Percentiles rank a stretch among this genome's conserved stretches.
Evolutionary conservation across 2,329 filamentous ascomycete species (phyloP).

Genomic region (Fusarium pseudograminearum): DNA sequence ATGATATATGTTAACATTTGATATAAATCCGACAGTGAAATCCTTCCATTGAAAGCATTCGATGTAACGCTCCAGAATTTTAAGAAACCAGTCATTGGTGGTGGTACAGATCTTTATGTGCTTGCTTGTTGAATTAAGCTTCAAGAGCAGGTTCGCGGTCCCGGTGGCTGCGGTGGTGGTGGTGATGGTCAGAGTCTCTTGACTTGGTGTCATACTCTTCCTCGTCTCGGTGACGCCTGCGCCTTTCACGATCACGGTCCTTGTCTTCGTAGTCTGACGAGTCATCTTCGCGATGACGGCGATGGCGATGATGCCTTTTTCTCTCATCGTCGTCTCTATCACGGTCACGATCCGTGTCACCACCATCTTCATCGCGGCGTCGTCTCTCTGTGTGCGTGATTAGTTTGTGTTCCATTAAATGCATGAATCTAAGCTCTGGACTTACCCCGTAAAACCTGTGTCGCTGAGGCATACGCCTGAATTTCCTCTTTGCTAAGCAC

Average conservation of each 20-base stretch:
- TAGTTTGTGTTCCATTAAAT: slow-evolving; percentile 11
- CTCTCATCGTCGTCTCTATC: slow-evolving; percentile 50
- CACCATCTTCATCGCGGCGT: slow-evolving; percentile 50
- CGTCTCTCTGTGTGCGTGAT: slow-evolving; percentile 48
- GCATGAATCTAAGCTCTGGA: slow-evolving; percentile 19
- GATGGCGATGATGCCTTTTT: slow-evolving; percentile 42
- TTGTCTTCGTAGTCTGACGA: slow-evolving; percentile 51
- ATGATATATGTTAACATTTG: slow-evolving; percentile 27
- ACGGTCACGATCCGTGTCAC: slow-evolving; percentile 47
- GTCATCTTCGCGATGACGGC: slow-evolving; percentile 45
- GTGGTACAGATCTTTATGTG: not conserved
- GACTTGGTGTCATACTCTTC: slow-evolving; percentile 48
- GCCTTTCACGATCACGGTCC: slow-evolving; percentile 54
- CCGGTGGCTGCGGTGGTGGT: slow-evolving; percentile 51
- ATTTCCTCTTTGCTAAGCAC: slow-evolving; percentile 92
- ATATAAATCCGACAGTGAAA: slow-evolving; percentile 18
- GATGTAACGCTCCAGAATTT: slow-evolving; percentile 28
- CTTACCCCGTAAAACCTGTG: slow-evolving; percentile 83
- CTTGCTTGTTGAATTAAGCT: slow-evolving; percentile 13
- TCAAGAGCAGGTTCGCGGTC: slow-evolving; percentile 48
- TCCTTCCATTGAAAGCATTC: slow-evolving; percentile 14
- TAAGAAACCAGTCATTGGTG: slow-evolving; percentile 3
- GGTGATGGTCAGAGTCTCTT: slow-evolving; percentile 50
- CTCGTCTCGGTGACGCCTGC: slow-evolving; percentile 49
- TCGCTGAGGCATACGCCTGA: slow-evolving; percentile 84